Evolutionary conservation across 2,329 filamentous ascomycete species (phyloP), one percentile per base, ranked within the genome.

Genomic region (Botrytis elliptica): DNA sequence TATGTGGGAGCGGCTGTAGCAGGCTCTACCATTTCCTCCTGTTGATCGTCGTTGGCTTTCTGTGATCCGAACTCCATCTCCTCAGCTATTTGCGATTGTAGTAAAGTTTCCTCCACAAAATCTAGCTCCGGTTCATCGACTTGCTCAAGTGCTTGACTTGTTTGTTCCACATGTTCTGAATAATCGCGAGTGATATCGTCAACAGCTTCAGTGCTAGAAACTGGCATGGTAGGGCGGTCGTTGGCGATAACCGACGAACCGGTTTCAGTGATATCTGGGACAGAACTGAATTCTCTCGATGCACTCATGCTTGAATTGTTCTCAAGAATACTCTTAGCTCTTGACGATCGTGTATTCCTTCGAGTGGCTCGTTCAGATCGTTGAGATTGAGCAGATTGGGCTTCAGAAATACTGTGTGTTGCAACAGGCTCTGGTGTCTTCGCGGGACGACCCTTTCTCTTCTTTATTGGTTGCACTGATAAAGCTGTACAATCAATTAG

Each of bases 1-100:
- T 85, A 81, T 40, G 84, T 81, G 57, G 74, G 63, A 44, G 49
- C 29, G 33, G 46, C 59, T 73, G 22, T 18, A 42, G 38, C 69
- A 40, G 67, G 33, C 18, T 67, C 72, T 12, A 33, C 33, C 55
- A 5, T 42, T 49, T 65, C 38, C 29, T 29, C 72, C 33, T 14
- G 22, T 33, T 59, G 66, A 44, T 44, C 36, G 16, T 57, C 22
- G 0, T n/a, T 33, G 18, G 10, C 36, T 10, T 69, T 25, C 14
- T 57, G 66, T 57, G 66, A 69, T 18, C 36, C 44, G 4, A 73
- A 20, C 25, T 71, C 20, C 68, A 71, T 65, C 33, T 67, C 59
- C 52, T 72, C 66, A 65, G 60, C 64, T 62, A 74, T 25, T 67
- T 73, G 69, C 20, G 73, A 65, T 46, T 69, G 62, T n/a, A 72